Evolutionary conservation across 2,329 filamentous ascomycete species (phyloP), one percentile per base, ranked within the genome.

Genomic region (Aaosphaeria arxii): DNA sequence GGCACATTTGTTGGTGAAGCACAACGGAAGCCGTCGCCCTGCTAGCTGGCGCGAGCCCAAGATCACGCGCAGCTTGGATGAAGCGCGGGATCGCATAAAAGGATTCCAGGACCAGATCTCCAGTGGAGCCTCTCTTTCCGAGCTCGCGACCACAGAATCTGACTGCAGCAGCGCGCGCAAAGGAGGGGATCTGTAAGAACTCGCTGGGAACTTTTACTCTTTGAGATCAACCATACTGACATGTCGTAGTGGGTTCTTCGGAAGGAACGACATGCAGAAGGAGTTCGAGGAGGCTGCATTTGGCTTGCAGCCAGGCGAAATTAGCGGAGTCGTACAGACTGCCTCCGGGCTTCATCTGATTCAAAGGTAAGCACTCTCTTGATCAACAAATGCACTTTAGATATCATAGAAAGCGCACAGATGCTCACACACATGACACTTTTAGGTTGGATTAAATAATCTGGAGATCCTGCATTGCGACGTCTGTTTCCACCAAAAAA

Each of bases 201-300:
- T 33, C 43, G 32, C 13, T 11, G 33, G 11, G 33, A n/a, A 9
- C n/a, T 2, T 36, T n/a, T 36, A 36, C 33, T 36, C 9, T 24
- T 24, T 24, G 17, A 24, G 17, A 24, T 24, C 17, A 24, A 24
- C 17, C 17, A n/a, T 36, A 36, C 33, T 36, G 33, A 36, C 49
- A 42, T 29, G 40, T 32, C 46, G 38, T 47, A 86, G 83, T 54
- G 94, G 94, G 17, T 96, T 91, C 73, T 99, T 99, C 71, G 91
- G 90, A 47, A 85, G 82, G 62, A 90, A 91, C 30, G 92, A 97
- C 64, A 99, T 99, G 94, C 94, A 99, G 71, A 92, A 91, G 77
- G 92, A 96, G 74, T 99, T 99, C 66, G 94, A 99, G 74, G 90
- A 96, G 48, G 91, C 91, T 4, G 88, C 94, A 1, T 99, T 99